Base-by-base conservation (phyloP, 1,139 yeast species). In the Geotrichum candidum region DNA sequence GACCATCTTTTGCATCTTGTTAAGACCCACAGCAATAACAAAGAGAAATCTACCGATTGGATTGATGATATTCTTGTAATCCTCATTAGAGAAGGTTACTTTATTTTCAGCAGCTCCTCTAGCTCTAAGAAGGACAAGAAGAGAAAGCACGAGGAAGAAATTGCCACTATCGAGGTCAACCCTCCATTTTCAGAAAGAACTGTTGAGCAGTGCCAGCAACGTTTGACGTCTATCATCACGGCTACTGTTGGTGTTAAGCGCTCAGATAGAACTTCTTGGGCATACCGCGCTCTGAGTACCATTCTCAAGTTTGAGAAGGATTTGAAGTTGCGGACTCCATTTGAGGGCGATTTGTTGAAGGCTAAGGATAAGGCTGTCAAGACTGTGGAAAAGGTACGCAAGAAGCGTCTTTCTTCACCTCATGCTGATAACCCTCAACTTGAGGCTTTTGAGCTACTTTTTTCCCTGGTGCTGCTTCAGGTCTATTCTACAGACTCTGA, bases 381-480 rank as follows among this genome's bases (percentile, higher is more conserved):
- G 23, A 76, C 83, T 1, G 76, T 90, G 53, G 76, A 76, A 22
- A 76, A 79, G 50, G 80, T 87, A 53, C 77, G 79, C 62, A 67
- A 73, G 53, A 73, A 74, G 63, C 71, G 80, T 51, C 72, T 71
- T 51, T 71, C 78, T 9, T 72, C 78, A 2, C 75, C 75, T 3
- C 80, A 76, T 60, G 73, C 74, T 1, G 80, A 78, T 62, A 73
- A 73, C 45, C 69, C 79, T 1, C 80, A 80, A 60, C 68, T 80
- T 7, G 69, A 74, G 54, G 84, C 82, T n/a, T 87, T 88, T 70
- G 96, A 90, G 71, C 77, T 90, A 54, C 77, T 94, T 57, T 84
- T 89, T 63, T 87, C 97, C 0, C 84, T 90, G 82, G 88, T 88
- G 2, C 74, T 91, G 55, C 73, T 94, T 33, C 97, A 91, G 71